Percentiles rank a stretch among this genome's conserved stretches.
Conservation (phyloP, 2,329 filamentous ascomycete genomes). For the Drechslerella stenobrocha region DNA sequence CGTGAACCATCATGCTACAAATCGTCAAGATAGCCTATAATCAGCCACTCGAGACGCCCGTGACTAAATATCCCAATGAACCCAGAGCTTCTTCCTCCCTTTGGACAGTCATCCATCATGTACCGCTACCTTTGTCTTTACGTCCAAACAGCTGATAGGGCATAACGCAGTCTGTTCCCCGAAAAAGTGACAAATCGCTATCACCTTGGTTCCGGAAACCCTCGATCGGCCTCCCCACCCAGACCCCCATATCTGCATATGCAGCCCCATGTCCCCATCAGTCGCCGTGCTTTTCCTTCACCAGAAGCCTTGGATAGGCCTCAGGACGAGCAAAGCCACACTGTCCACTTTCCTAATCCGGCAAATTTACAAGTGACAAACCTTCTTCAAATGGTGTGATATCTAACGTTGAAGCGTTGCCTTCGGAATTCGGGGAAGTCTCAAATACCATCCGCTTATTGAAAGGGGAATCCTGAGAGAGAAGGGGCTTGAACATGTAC, state of each 20-base stretch:
- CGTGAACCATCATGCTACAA: background rate
- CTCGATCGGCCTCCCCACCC: constrained; percentile 6
- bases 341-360: constrained; percentile 46
- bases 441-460: constrained; percentile 24
- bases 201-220: constrained; percentile 35
- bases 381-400: constrained; percentile 31
- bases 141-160: constrained; percentile 35
- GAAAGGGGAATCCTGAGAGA: constrained; percentile 38
- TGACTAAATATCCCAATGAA: too few species aligned
- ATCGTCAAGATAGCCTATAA: constrained; percentile 17
- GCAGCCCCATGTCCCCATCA: constrained; percentile 48
- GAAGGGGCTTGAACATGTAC: constrained; percentile 33
- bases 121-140: constrained; percentile 40
- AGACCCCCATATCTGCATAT: constrained; percentile 43
- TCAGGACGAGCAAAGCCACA: constrained; percentile 44
- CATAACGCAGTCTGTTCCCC: constrained; percentile 29
- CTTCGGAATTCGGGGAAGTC: constrained; percentile 19
- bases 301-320: constrained; percentile 25
- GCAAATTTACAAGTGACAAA: constrained; percentile 46
- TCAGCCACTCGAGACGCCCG: constrained; percentile 46
- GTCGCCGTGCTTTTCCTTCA: constrained; percentile 46
- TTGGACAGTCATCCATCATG: background rate
- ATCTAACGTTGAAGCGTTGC: constrained; percentile 19
- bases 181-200: constrained; percentile 49
- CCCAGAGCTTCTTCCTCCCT: background rate